phyloP scores from a whole-genome alignment of 2,329 filamentous ascomycete genomes.

The Pestalotiopsis sp. region DNA sequence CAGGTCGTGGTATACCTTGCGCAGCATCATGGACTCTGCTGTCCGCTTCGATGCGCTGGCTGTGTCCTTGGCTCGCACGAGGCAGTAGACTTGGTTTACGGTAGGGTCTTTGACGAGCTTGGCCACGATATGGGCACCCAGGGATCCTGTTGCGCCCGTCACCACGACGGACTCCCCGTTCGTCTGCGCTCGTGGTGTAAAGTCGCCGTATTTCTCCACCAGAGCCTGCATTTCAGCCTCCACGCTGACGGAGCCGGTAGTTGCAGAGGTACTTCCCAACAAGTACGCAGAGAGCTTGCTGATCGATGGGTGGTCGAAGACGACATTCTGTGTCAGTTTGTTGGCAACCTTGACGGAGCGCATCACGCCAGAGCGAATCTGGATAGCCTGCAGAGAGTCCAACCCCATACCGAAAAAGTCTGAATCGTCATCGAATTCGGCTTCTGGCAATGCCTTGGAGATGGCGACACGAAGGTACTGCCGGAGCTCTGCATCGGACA shows the following conservation, averaged over 20 bases:
- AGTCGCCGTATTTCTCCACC: constrained; percentile 46
- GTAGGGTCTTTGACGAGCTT: constrained; percentile 61
- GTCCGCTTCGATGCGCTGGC: constrained; percentile 25
- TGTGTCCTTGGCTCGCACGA: constrained; percentile 46
- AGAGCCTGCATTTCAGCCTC: constrained; percentile 47
- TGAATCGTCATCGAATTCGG: constrained; percentile 37
- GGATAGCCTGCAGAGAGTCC: constrained; percentile 62
- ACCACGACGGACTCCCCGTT: constrained; percentile 41
- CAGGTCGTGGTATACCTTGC: constrained; percentile 36
- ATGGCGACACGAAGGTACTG: constrained; percentile 36
- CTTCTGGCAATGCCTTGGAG: constrained; percentile 25
- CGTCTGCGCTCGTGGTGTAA: constrained; percentile 28
- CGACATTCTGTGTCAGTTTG: constrained; percentile 55
- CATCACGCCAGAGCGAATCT: constrained; percentile 54
- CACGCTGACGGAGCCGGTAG: constrained; percentile 22
- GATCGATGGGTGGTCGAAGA: constrained; percentile 60
- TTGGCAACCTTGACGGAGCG: constrained; percentile 52
- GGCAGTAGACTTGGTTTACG: constrained; percentile 54
- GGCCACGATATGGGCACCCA: constrained; percentile 63
- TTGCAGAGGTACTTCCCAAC: constrained; percentile 16
- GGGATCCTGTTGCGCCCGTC: constrained; percentile 67
- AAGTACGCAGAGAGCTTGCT: constrained; percentile 47
- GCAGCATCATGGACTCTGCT: constrained; percentile 21
- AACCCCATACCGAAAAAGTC: constrained; percentile 64
- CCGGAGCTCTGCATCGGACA: constrained; percentile 12